Evolutionary conservation across 805 yeast species (phyloP).

Genomic region (Nakazawaea wickerhamii): DNA sequence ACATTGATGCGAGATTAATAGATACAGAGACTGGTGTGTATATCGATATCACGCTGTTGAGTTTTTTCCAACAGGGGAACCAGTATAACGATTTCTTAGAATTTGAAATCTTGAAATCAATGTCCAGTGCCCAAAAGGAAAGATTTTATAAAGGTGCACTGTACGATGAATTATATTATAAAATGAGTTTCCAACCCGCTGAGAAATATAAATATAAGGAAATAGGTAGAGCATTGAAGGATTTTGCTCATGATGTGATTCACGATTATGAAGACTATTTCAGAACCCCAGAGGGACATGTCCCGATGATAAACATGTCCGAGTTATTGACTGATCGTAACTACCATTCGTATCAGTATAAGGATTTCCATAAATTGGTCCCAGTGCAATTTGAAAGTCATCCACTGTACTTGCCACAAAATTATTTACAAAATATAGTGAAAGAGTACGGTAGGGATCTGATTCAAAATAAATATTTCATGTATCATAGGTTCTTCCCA

Average conservation of each 20-base stretch:
- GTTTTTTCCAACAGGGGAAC: neutral
- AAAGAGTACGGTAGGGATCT: constrained; percentile 29
- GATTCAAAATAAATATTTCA: constrained; percentile 17
- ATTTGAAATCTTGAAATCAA: neutral
- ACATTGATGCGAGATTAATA: constrained; percentile 37
- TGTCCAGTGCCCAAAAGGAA: neutral
- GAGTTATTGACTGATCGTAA: constrained; percentile 43
- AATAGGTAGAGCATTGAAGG: neutral
- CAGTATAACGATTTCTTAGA: neutral
- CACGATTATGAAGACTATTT: constrained; percentile 4
- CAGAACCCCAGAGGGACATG: neutral
- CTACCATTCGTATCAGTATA: constrained; percentile 45
- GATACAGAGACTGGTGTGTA: constrained; percentile 44
- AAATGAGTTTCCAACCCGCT: neutral
- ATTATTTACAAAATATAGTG: constrained; percentile 27
- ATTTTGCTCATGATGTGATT: neutral
- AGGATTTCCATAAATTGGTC: constrained; percentile 48
- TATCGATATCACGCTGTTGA: constrained; percentile 41
- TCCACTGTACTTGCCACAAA: constrained; percentile 39
- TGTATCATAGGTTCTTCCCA: constrained; percentile 21
- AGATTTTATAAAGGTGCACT: constrained; percentile 8
- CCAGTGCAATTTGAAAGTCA: constrained; percentile 57
- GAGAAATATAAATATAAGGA: neutral
- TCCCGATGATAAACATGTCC: neutral
- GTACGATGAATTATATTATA: constrained; percentile 2